Base-by-base conservation (phyloP, 2,329 filamentous ascomycete species). In the Neonectria faginata region DNA sequence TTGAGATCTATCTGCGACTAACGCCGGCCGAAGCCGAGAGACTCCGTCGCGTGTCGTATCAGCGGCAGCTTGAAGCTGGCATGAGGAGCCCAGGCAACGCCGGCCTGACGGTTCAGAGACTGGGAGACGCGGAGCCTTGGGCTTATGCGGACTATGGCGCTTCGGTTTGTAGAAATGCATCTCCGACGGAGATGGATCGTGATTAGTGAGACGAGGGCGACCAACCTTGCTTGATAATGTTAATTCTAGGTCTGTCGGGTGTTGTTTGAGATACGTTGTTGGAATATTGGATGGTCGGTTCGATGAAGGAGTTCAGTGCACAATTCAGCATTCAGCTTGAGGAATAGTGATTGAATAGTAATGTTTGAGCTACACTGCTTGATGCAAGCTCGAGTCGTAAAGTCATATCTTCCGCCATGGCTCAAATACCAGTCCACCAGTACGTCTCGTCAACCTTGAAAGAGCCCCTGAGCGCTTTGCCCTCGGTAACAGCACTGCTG, bases 381-480 rank as follows among this genome's bases (percentile, higher is more conserved):
- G 33, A 12, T 33, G 29, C 16, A 18, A 50, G 31, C n/a, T 31
- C 8, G 39, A 20, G n/a, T 42, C 20, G 18, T 57, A 53, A 36
- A 22, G 22, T 41, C 36, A 22, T 52, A n/a, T 51, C 18, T 33
- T 44, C 12, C 12, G 5, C 25, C 29, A 16, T 10, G 12, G 16
- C 25, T 70, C 75, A 91, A 64, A 92, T 65, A 0, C 90, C 90
- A 60, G 83, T 84, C 91, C 91, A 93, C 83, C 88, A 92, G 65
- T 84, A 85, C 2, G 88, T 89, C 81, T 89, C 85, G 16, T 77
- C 77, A 14, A 92, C 84, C 56, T 79, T 82, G 74, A 92, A 89
- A 0, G 78, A 79, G 0, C 79, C 84, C 70, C 76, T 84, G 14
- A 91, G 74, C 9, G 82, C 79, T 65, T 82, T 83, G 2, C 70